Conservation (phyloP, 805 yeast species). For the Lipomyces chichibuensis region DNA sequence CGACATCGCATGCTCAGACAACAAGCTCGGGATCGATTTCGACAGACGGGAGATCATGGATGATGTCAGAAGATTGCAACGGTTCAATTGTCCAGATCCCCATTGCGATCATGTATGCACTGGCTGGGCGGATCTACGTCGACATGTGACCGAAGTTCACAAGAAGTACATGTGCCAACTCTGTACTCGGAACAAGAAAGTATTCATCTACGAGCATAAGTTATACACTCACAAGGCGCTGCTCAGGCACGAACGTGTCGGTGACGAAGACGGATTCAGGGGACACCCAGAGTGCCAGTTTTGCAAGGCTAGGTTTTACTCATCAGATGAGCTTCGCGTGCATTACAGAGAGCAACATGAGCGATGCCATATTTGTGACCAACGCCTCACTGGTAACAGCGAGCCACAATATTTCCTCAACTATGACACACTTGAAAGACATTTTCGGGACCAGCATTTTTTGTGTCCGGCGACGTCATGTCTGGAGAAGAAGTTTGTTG, state of each 20-base stretch:
- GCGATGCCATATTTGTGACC: slow-evolving; percentile 87
- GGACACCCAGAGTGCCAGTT: slow-evolving; percentile 91
- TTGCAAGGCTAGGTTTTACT: slow-evolving; percentile 79
- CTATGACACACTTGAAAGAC: slow-evolving; percentile 73
- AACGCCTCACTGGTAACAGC: slow-evolving; percentile 51
- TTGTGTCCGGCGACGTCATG: slow-evolving; percentile 78
- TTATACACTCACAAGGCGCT: slow-evolving; percentile 65
- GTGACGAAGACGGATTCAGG: slow-evolving; percentile 71
- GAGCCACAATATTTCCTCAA: slow-evolving; percentile 75
- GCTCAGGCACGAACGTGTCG: slow-evolving; percentile 68
- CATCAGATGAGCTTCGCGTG: slow-evolving; percentile 79
- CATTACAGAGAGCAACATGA: slow-evolving; percentile 87
- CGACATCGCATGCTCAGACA: slow-evolving; percentile 47
- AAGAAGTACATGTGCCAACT: slow-evolving; percentile 68
- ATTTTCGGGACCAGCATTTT: slow-evolving; percentile 73
- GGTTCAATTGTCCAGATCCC: slow-evolving; percentile 58
- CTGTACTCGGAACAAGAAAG: slow-evolving; percentile 75
- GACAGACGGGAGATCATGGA: slow-evolving; percentile 55
- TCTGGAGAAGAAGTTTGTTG: slow-evolving; percentile 87
- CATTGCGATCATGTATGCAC: slow-evolving; percentile 48
- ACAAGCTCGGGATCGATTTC: slow-evolving; percentile 60
- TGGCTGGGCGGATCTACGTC: slow-evolving; percentile 60
- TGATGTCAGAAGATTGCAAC: slow-evolving; percentile 56
- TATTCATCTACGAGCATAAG: slow-evolving; percentile 71
- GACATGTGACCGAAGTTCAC: slow-evolving; percentile 70